Evolutionary conservation across 73 alveolate species (phyloP).

Genomic region (Paramecium tetraurelia): DNA sequence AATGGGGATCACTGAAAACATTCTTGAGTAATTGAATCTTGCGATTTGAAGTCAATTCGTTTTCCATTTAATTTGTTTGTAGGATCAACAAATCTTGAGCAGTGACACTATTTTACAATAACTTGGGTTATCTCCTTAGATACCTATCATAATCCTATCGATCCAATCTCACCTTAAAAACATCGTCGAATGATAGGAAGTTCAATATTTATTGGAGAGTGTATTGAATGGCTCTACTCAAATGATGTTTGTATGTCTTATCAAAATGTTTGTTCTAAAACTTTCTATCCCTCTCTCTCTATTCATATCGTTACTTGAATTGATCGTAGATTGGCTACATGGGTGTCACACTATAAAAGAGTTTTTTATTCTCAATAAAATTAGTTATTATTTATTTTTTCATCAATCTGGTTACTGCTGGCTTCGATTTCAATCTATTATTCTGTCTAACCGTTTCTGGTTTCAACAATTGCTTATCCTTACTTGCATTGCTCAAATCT

Average conservation of each 20-base stretch:
- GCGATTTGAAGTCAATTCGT: constrained; percentile 1
- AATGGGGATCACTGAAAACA: constrained; percentile 35
- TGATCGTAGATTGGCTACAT: constrained; percentile 18
- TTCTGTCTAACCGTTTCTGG: constrained; percentile 9
- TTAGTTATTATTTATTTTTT: not conserved
- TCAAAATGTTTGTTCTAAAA: not conserved
- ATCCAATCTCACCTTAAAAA: constrained; percentile 1
- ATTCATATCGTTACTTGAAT: not conserved
- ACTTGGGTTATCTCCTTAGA: not conserved
- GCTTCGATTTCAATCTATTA: not conserved
- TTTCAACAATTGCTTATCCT: not conserved
- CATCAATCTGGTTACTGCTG: not conserved
- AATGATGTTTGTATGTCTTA: not conserved
- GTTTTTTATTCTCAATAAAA: not conserved
- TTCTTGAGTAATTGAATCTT: not conserved
- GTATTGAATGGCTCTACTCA: constrained; percentile 20
- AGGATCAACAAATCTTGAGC: not conserved
- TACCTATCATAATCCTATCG: not conserved
- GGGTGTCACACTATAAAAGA: not conserved
- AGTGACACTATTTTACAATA: not conserved
- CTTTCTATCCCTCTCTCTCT: constrained; percentile 9
- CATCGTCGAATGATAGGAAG: not conserved
- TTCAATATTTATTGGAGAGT: not conserved
- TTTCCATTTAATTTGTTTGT: not conserved
- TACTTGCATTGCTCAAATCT: not conserved